A percentile compares a stretch with the other conserved stretches of the same genome.
These are phyloP conservation scores for Amanita rubescens DNA, from an alignment of 768 basidiomycete genomes.

Conservation along the genomic window DNA sequence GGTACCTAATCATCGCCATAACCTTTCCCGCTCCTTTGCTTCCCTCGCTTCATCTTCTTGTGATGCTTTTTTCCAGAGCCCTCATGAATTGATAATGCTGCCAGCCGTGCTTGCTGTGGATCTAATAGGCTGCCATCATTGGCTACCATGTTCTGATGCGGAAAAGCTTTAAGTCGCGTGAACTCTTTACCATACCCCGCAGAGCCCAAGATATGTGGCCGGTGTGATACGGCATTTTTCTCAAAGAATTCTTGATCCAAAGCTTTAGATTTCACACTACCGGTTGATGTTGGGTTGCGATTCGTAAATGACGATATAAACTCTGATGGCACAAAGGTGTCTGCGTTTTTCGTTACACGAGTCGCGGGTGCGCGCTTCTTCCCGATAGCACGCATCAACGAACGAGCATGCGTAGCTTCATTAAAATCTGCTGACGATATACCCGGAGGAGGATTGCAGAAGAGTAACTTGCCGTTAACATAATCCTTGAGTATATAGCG, in stretches of 20 bases:
- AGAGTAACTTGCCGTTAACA: slow-evolving; percentile 89
- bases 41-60: slow-evolving; percentile 73
- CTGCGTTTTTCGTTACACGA: slow-evolving; percentile 75
- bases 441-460: slow-evolving; percentile 83
- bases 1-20: slow-evolving; percentile 48
- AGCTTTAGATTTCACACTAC: slow-evolving; percentile 50
- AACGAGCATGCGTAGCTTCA: slow-evolving; percentile 51
- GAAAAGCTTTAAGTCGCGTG: slow-evolving; percentile 60
- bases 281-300: slow-evolving; percentile 16
- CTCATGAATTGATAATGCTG: slow-evolving; percentile 35
- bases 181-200: slow-evolving; percentile 51
- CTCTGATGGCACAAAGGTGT: slow-evolving; percentile 63
- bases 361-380: slow-evolving; percentile 88
- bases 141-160: slow-evolving; percentile 77
- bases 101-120: slow-evolving; percentile 33
- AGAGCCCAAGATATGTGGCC: slow-evolving; percentile 59
- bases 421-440: slow-evolving; percentile 68
- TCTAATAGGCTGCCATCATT: slow-evolving; percentile 67
- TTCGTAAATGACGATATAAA: slow-evolving; percentile 19
- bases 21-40: slow-evolving; percentile 89
- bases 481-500: slow-evolving; percentile 95
- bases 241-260: slow-evolving; percentile 84
- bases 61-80: slow-evolving; percentile 70
- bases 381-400: slow-evolving; percentile 47
- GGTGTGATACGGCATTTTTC: slow-evolving; percentile 41